These are phyloP conservation scores for Forsythia suspensa DNA, from an alignment of 257 asterid species.

Conservation along the genomic window DNA sequence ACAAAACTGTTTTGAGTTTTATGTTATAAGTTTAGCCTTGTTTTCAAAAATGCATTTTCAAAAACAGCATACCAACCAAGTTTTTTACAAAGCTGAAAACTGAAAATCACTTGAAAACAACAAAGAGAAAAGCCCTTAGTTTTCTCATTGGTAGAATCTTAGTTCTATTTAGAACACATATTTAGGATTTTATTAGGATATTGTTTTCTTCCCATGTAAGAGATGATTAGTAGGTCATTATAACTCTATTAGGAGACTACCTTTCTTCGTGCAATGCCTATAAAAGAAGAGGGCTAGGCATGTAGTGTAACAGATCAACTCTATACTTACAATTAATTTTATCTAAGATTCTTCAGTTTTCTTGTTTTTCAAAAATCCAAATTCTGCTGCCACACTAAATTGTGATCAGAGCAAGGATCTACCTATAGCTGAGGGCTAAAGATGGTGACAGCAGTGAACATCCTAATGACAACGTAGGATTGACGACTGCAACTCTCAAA, in stretches of 20 bases:
- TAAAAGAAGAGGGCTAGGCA: not conserved
- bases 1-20: no score
- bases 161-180: not conserved
- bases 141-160: not conserved
- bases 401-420: not conserved
- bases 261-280: not conserved
- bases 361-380: no score
- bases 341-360: not conserved
- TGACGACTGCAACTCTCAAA: no score
- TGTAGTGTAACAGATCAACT: not conserved
- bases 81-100: no score
- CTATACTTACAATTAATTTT: not conserved
- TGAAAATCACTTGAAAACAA: no score
- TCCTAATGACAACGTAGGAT: no score
- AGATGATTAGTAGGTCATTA: not conserved
- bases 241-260: not conserved
- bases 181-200: no score
- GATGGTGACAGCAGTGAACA: not conserved
- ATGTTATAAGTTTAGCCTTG: no score
- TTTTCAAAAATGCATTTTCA: no score
- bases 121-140: not conserved
- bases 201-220: not conserved
- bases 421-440: not conserved
- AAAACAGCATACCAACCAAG: no score
- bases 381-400: not conserved